Evolutionary conservation across 2,329 filamentous ascomycete species (phyloP).

Genomic region (Tolypocladium tropicale): DNA sequence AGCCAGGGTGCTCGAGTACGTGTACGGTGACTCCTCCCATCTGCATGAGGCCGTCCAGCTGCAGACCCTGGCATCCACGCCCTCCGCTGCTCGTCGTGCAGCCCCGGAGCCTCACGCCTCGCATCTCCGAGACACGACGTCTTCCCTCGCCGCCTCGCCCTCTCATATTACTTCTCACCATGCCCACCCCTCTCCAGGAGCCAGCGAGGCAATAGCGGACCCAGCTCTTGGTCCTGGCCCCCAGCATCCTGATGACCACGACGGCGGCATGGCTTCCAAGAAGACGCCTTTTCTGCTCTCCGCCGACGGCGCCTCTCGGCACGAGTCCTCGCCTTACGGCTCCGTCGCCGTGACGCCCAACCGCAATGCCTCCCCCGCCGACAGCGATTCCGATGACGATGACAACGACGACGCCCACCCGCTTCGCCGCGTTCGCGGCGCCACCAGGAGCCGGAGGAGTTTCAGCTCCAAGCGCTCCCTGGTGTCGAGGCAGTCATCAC

Average conservation of each 20-base stretch:
- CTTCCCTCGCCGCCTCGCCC: background rate
- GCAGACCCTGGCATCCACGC: slow-evolving; percentile 17
- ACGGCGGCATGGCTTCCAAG: slow-evolving; percentile 22
- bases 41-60: slow-evolving; percentile 14
- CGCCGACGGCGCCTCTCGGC: slow-evolving; percentile 10
- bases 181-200: slow-evolving; percentile 7
- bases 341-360: slow-evolving; percentile 25
- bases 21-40: slow-evolving; percentile 9
- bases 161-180: slow-evolving; percentile 6
- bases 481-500: slow-evolving; percentile 19
- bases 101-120: slow-evolving; percentile 13
- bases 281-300: slow-evolving; percentile 25
- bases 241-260: slow-evolving; percentile 3
- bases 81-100: slow-evolving; percentile 13
- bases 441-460: slow-evolving; percentile 15
- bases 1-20: slow-evolving; percentile 14
- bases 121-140: background rate
- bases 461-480: slow-evolving; percentile 20
- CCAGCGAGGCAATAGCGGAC: slow-evolving; percentile 17
- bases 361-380: slow-evolving; percentile 24
- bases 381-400: slow-evolving; percentile 20
- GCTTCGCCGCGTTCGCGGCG: slow-evolving; percentile 23
- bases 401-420: slow-evolving; percentile 19
- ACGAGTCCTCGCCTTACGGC: slow-evolving; percentile 25
- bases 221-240: slow-evolving; percentile 7